Evolutionary conservation across 1,284 basidiomycete genomes (phyloP).

Genomic region (Psilocybe mexicana): DNA sequence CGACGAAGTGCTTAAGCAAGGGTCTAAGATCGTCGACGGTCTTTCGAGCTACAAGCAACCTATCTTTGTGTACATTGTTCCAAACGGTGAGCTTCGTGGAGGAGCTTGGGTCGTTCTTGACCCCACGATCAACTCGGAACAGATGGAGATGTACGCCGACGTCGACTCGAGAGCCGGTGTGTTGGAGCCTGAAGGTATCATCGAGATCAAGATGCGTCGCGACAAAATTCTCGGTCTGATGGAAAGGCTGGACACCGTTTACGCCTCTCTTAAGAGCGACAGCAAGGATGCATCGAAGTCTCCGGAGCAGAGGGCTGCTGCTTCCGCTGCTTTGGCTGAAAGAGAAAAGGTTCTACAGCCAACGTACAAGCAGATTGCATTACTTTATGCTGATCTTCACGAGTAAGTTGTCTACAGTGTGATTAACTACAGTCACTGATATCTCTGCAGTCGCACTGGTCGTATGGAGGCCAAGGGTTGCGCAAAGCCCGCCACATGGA

Average conservation of each 20-base stretch:
- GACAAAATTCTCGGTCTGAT: slow-evolving; percentile 91
- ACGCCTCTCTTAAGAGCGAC: slow-evolving; percentile 79
- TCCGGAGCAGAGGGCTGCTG: slow-evolving; percentile 72
- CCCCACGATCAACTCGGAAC: slow-evolving; percentile 93
- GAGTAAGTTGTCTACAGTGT: slow-evolving; percentile 57
- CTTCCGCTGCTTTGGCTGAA: slow-evolving; percentile 67
- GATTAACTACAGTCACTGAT: not conserved
- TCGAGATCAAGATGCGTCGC: slow-evolving; percentile 92
- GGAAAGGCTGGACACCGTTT: slow-evolving; percentile 90
- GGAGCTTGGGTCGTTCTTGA: slow-evolving; percentile 99
- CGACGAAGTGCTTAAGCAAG: slow-evolving; percentile 92
- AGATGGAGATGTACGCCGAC: slow-evolving; percentile 99
- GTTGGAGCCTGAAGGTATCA: slow-evolving; percentile 95
- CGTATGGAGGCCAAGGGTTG: slow-evolving; percentile 99
- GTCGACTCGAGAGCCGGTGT: slow-evolving; percentile 96
- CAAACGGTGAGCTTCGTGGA: slow-evolving; percentile 97
- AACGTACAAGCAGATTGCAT: slow-evolving; percentile 91
- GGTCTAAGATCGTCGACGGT: slow-evolving; percentile 97
- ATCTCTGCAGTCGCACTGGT: slow-evolving; percentile 73
- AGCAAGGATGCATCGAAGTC: slow-evolving; percentile 76
- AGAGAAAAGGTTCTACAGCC: slow-evolving; percentile 87
- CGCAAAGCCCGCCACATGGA: slow-evolving; percentile 83
- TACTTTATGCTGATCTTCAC: slow-evolving; percentile 96
- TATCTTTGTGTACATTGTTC: slow-evolving; percentile 98
- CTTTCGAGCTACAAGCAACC: slow-evolving; percentile 97